These are phyloP conservation scores for Neohortaea acidophila DNA, from an alignment of 495 filamentous ascomycete species.

Conservation along the genomic window DNA sequence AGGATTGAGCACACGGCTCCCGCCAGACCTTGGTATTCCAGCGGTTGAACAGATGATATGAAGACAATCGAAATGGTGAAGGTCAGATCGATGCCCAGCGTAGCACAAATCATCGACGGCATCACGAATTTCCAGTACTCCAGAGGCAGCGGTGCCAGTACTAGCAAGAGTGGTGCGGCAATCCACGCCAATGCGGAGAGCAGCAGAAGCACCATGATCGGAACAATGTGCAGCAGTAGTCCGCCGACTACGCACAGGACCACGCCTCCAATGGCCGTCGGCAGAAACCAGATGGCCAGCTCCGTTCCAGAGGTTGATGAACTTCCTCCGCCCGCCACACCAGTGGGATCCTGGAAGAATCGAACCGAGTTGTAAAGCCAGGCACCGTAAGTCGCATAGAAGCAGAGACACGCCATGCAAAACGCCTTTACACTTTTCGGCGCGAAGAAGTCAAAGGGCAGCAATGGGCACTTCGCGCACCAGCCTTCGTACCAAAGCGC, in stretches of 20 bases:
- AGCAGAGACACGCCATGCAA: conserved; percentile 50
- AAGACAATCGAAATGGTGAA: conserved; percentile 78
- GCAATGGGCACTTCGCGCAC: conserved; percentile 53
- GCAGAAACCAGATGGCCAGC: conserved; percentile 64
- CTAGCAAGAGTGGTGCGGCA: conserved; percentile 58
- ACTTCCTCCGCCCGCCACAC: conserved; percentile 51
- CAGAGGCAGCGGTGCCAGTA: conserved; percentile 46
- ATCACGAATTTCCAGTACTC: conserved; percentile 61
- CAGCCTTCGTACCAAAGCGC: conserved; percentile 65
- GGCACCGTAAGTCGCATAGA: conserved; percentile 63
- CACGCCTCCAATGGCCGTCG: conserved; percentile 62
- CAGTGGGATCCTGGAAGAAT: conserved; percentile 33
- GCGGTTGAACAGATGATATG: conserved; percentile 59
- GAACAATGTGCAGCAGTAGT: conserved; percentile 57
- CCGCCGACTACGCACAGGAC: conserved; percentile 57
- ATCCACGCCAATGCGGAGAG: conserved; percentile 54
- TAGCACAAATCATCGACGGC: conserved; percentile 67
- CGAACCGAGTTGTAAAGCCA: conserved; percentile 73
- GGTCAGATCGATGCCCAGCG: conserved; percentile 68
- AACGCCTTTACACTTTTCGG: conserved; percentile 59
- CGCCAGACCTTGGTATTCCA: conserved; percentile 56
- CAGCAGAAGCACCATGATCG: conserved; percentile 53
- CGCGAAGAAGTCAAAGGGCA: conserved; percentile 61
- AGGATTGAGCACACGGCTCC: conserved; percentile 39
- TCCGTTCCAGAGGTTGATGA: conserved; percentile 42